phyloP scores from a whole-genome alignment of 1,139 yeast species.

The Saccharomyces hybrid region DNA sequence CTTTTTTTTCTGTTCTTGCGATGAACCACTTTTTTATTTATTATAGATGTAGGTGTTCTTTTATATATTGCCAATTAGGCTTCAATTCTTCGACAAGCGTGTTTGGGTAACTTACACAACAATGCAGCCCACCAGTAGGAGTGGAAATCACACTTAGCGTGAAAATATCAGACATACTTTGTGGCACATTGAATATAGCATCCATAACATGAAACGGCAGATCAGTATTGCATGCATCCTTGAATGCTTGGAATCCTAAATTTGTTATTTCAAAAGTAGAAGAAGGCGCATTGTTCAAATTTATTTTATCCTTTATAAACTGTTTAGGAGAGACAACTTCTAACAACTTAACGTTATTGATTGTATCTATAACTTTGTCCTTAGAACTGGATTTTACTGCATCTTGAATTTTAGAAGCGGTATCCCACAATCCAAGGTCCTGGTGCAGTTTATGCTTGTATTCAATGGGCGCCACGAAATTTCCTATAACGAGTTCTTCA shows the following conservation, averaged over 20 bases:
- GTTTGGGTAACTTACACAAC: constrained; percentile 20
- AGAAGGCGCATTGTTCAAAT: constrained; percentile 14
- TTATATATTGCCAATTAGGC: constrained; percentile 5
- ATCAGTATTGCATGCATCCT: constrained; percentile 3
- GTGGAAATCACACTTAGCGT: constrained; percentile 22
- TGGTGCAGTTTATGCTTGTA: constrained; percentile 7
- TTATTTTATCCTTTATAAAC: constrained; percentile 15
- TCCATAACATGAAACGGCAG: constrained; percentile 16
- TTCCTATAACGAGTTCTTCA: constrained; percentile 17
- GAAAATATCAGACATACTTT: constrained; percentile 20
- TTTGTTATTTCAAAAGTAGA: constrained; percentile 29
- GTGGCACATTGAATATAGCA: constrained; percentile 27
- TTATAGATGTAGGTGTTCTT: neutral
- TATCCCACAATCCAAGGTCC: constrained; percentile 14
- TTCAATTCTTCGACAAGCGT: constrained; percentile 7
- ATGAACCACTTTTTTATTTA: too few species aligned
- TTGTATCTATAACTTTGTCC: constrained; percentile 11
- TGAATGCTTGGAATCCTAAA: constrained; percentile 23
- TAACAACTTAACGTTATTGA: constrained; percentile 20
- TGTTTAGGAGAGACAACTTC: constrained; percentile 19
- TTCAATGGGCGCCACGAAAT: constrained; percentile 18
- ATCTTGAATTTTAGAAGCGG: constrained; percentile 12
- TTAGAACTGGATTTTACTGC: constrained; percentile 6
- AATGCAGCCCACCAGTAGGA: constrained; percentile 21
- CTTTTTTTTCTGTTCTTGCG: too few species aligned